Evolutionary conservation across 2,329 filamentous ascomycete species (phyloP), one percentile per base, ranked within the genome.

Genomic region (Paraphaeosphaeria sporulosa): DNA sequence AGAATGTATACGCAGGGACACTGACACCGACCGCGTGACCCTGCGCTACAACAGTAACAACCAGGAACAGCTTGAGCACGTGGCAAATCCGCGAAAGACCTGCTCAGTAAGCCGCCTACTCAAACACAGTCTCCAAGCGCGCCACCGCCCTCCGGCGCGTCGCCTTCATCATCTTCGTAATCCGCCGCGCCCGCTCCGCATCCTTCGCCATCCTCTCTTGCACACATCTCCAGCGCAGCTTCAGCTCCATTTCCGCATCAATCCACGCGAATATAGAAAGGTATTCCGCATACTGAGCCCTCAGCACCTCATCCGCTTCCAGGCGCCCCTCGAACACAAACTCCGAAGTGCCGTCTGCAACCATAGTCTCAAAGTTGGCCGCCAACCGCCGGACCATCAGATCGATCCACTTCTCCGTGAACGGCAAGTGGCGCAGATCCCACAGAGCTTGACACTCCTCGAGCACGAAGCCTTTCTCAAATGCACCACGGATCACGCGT

Each of bases 391-490:
- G 40, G 15, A 66, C 15, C 32, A 64, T 46, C 21, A 38, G 12
- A 8, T 27, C 36, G 25, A 66, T 52, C 21, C 52, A 60, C 13
- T 21, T 32, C 34, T 66, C 64, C 4, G 59, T 62, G 47, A 62
- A 64, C 1, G 59, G 64, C 3, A 64, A 27, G 44, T 57, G 30
- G 10, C 59, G 61, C 13, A 64, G 32, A 1, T 21, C 21, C 57
- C 60, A 66, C 25, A 64, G 17, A 10, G 36, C 34, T 17, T 60
- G 15, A 8, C 48, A 49, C 6, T 62, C 59, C 1, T 23, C 40
- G 13, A 64, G 27, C 7, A 30, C 0, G 1, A 60, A 38, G 13
- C 48, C 51, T 1, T 55, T 7, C 4, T 15, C 30, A 34, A 64
- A 55, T 30, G 55, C 50, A 9, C 5, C 19, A 7, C 46, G 19